Evolutionary conservation across 1,139 yeast genomes (phyloP).

Genomic region (Scheffersomyces illinoinensis): DNA sequence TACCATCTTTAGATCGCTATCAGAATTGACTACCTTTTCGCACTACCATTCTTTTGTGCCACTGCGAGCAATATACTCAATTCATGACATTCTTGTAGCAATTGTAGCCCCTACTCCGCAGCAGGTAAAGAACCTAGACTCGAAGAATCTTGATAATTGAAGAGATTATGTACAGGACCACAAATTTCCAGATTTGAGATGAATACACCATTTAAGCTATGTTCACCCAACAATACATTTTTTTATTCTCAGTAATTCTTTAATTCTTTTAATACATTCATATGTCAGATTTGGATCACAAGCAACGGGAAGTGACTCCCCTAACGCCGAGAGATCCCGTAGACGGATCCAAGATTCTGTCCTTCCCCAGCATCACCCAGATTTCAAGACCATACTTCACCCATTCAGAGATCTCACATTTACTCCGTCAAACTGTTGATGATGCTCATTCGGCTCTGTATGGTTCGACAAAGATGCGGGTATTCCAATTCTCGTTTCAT

Average conservation of each 20-base stretch:
- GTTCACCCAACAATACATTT: too few species aligned
- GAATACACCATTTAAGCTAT: too few species aligned
- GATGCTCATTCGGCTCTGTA: slow-evolving; percentile 49
- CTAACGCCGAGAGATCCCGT: neutral
- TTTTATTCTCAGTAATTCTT: neutral
- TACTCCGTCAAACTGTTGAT: slow-evolving; percentile 54
- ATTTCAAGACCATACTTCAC: slow-evolving; percentile 69
- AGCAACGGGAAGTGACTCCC: neutral
- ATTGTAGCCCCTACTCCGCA: neutral
- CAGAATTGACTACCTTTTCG: neutral
- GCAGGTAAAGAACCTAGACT: neutral
- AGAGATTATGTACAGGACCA: neutral
- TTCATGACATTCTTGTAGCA: neutral
- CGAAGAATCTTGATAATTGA: neutral
- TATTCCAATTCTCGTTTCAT: slow-evolving; percentile 56
- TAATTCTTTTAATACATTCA: neutral
- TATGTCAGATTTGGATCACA: neutral
- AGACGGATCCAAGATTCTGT: neutral
- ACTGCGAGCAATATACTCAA: neutral
- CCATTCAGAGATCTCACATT: slow-evolving; percentile 51
- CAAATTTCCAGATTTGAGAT: neutral
- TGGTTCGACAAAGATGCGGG: slow-evolving; percentile 53
- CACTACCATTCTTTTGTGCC: neutral
- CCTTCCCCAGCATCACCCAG: slow-evolving; percentile 24
- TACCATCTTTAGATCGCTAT: neutral